phyloP scores from a whole-genome alignment of 306 rosid genomes.

The Senna tora region DNA sequence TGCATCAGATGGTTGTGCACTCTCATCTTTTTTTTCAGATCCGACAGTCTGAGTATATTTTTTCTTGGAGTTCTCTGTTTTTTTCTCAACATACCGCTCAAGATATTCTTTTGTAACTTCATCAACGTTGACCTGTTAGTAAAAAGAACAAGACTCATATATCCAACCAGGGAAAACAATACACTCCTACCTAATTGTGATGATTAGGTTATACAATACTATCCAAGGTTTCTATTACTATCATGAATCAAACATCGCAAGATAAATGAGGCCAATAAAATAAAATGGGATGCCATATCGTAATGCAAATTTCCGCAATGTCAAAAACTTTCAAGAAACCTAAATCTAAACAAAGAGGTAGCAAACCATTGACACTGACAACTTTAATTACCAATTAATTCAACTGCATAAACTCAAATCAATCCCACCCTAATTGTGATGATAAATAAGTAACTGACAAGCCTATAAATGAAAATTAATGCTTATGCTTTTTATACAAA shows the following conservation, averaged over 20 bases:
- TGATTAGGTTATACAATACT: too few relatives aligned
- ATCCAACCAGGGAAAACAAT: background rate
- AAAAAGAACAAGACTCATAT: constrained; percentile 33
- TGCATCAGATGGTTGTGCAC: constrained; percentile 50
- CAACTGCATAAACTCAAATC: constrained; percentile 10
- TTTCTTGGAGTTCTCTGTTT: constrained; percentile 65
- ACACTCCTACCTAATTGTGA: too few relatives aligned
- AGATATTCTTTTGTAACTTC: constrained; percentile 74
- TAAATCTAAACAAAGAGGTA: background rate
- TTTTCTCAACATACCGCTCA: constrained; percentile 71
- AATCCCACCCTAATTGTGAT: background rate
- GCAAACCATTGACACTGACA: background rate
- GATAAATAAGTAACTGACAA: background rate
- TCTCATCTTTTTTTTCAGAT: constrained; percentile 57
- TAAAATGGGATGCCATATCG: too few relatives aligned
- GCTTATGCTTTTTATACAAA: background rate
- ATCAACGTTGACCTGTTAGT: constrained; percentile 69
- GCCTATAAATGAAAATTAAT: background rate
- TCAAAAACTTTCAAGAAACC: constrained; percentile 12
- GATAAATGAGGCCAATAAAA: too few relatives aligned
- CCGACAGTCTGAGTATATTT: constrained; percentile 58
- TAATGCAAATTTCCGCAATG: background rate
- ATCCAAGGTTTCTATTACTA: too few relatives aligned
- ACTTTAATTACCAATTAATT: constrained; percentile 25
- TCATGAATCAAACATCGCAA: too few relatives aligned